A percentile compares a stretch with the other conserved stretches of the same genome.
These are phyloP conservation scores for Scheffersomyces insectosa DNA, from an alignment of 1,139 yeast species.

Conservation along the genomic window DNA sequence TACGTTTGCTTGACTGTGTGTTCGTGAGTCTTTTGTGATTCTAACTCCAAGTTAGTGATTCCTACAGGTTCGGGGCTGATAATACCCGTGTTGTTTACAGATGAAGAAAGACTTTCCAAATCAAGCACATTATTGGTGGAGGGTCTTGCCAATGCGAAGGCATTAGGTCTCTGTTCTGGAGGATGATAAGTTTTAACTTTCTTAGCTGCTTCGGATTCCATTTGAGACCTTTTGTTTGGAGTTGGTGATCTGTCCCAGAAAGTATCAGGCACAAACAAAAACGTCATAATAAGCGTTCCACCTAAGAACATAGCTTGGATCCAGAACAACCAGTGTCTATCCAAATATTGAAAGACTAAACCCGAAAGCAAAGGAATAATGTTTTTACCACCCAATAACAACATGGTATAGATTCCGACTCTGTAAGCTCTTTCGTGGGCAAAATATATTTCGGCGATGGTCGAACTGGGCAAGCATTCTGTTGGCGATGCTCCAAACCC, in stretches of 20 bases:
- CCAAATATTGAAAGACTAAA: constrained; percentile 48
- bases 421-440: constrained; percentile 69
- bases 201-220: constrained; percentile 52
- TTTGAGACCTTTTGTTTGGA: constrained; percentile 48
- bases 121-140: constrained; percentile 19
- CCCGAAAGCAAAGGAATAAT: constrained; percentile 59
- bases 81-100: constrained; percentile 11
- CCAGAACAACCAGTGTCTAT: constrained; percentile 67
- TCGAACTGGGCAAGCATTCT: constrained; percentile 61
- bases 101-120: constrained; percentile 20
- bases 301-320: constrained; percentile 57
- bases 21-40: neutral
- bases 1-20: constrained; percentile 16
- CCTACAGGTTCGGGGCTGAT: constrained; percentile 16
- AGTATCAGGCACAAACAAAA: constrained; percentile 63
- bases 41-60: constrained; percentile 10
- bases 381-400: constrained; percentile 63
- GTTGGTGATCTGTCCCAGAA: constrained; percentile 62
- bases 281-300: constrained; percentile 43
- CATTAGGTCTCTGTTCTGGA: constrained; percentile 33
- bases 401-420: constrained; percentile 60
- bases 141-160: constrained; percentile 27
- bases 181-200: constrained; percentile 32
- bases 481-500: constrained; percentile 65
- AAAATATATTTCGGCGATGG: constrained; percentile 64